A percentile compares a stretch with the other conserved stretches of the same genome.
Evolutionary conservation across 108 stramenopile genomes (phyloP).

Genomic region (Fistulifera pelliculosa): DNA sequence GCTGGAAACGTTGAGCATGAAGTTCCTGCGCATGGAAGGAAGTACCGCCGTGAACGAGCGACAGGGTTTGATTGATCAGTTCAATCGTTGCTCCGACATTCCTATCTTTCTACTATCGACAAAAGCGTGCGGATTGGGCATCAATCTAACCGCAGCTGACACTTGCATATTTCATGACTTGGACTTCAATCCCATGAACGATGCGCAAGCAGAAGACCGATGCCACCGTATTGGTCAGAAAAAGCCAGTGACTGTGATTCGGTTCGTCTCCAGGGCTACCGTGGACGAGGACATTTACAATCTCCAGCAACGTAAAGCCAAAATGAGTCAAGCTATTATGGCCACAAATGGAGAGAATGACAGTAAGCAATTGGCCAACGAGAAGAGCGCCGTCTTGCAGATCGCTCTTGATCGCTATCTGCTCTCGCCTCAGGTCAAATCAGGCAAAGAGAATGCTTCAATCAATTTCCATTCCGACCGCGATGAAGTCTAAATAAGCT

Average conservation of each 20-base stretch:
- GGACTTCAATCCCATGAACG: conserved; percentile 96
- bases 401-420: conserved; percentile 3
- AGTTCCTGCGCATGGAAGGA: conserved; percentile 74
- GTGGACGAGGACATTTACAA: conserved; percentile 75
- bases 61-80: conserved; percentile 68
- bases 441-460: too few species aligned
- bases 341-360: conserved; percentile 9
- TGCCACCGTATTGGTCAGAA: conserved; percentile 75
- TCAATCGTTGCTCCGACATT: conserved; percentile 52
- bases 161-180: conserved; percentile 94
- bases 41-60: conserved; percentile 55
- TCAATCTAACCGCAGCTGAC: conserved; percentile 79
- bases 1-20: conserved; percentile 47
- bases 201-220: conserved; percentile 90
- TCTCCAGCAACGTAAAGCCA: conserved; percentile 73
- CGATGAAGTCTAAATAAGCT: too few species aligned
- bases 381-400: background rate
- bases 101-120: conserved; percentile 80
- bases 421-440: background rate
- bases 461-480: too few species aligned
- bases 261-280: conserved; percentile 58
- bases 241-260: conserved; percentile 62
- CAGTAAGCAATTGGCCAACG: background rate
- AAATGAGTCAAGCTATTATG: conserved; percentile 75
- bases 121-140: conserved; percentile 54